Percentiles rank a stretch among this genome's conserved stretches.
phyloP scores from a whole-genome alignment of 257 asterid genomes.

The Solanum acaule region DNA sequence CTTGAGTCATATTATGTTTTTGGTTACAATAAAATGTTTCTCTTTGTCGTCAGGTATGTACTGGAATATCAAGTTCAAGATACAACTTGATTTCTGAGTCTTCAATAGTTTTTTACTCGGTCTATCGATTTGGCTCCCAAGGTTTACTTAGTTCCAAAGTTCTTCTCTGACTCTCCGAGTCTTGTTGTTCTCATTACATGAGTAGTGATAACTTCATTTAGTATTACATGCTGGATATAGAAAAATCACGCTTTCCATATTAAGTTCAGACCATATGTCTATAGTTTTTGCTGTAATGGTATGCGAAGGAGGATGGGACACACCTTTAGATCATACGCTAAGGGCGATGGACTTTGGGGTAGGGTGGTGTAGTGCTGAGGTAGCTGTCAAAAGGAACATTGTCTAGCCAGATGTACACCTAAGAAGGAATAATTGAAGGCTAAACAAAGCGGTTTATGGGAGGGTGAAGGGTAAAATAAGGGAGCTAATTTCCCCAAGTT shows the following conservation, averaged over 20 bases:
- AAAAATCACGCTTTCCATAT: neutral
- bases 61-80: neutral
- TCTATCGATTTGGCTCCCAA: neutral
- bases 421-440: neutral
- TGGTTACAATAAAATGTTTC: neutral
- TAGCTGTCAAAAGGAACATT: neutral
- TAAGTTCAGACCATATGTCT: neutral
- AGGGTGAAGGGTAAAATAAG: neutral
- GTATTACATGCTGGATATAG: neutral
- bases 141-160: neutral
- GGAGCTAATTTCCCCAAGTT: neutral
- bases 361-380: neutral
- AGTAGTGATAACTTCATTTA: neutral
- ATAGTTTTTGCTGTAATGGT: neutral
- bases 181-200: neutral
- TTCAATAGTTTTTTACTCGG: neutral
- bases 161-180: neutral
- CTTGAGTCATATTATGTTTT: neutral
- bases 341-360: neutral
- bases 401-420: neutral
- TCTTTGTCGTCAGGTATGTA: neutral
- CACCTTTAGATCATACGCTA: neutral
- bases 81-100: neutral
- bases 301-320: neutral
- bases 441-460: neutral